These are phyloP conservation scores for Colletotrichum sidae DNA, from an alignment of 2,329 filamentous ascomycete genomes.

Conservation along the genomic window DNA sequence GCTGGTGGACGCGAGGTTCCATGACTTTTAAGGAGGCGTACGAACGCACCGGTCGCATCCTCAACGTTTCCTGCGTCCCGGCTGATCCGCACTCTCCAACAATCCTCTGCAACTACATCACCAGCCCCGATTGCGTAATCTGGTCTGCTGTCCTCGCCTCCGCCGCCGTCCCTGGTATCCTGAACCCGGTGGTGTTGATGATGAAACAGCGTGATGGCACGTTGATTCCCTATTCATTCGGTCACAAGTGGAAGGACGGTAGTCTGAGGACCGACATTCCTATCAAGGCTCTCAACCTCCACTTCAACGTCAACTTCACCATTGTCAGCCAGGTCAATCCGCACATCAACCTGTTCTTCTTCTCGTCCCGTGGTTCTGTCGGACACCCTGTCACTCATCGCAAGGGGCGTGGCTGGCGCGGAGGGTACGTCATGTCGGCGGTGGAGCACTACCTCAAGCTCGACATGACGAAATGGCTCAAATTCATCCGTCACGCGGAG, in stretches of 20 bases:
- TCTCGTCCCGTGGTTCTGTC: conserved; percentile 91
- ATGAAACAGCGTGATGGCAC: conserved; percentile 85
- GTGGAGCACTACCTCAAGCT: conserved; percentile 96
- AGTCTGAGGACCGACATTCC: conserved; percentile 95
- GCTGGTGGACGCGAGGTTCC: conserved; percentile 92
- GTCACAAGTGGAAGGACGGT: conserved; percentile 99
- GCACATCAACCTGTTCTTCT: conserved; percentile 99
- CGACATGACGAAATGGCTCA: conserved; percentile 97
- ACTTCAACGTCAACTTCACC: conserved; percentile 99
- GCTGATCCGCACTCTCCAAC: conserved; percentile 93
- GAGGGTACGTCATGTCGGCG: conserved; percentile 92
- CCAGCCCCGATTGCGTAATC: conserved; percentile 95
- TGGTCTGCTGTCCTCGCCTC: conserved; percentile 97
- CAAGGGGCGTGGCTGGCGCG: conserved; percentile 92
- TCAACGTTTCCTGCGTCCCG: conserved; percentile 96
- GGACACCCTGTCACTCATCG: conserved; percentile 95
- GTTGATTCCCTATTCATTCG: conserved; percentile 91
- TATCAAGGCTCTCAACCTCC: conserved; percentile 90
- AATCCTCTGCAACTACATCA: conserved; percentile 95
- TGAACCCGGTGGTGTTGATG: conserved; percentile 94
- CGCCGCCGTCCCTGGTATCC: conserved; percentile 93
- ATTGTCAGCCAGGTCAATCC: conserved; percentile 93
- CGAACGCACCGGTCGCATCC: conserved; percentile 89
- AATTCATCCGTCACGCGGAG: conserved; percentile 92
- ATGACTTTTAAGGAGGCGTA: conserved; percentile 97